Evolutionary conservation across 2,329 filamentous ascomycete genomes (phyloP).

Genomic region (Domatiomyces catenatus): DNA sequence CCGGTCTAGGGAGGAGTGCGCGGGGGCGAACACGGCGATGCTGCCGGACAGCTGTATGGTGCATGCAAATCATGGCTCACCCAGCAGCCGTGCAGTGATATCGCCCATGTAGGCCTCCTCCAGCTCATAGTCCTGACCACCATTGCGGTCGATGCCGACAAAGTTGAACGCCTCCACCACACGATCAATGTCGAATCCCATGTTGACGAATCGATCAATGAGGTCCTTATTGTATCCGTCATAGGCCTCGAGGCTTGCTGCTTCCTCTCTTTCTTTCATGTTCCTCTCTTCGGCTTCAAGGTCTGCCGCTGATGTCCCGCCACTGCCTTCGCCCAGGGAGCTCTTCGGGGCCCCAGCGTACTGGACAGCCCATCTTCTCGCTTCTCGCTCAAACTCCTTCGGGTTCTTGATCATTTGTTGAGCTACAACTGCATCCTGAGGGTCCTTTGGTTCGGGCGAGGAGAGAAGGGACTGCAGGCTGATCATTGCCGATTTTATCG

Average conservation of each 20-base stretch:
- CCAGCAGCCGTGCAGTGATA: slow-evolving; percentile 69
- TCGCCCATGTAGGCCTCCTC: slow-evolving; percentile 84
- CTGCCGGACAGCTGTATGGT: not conserved
- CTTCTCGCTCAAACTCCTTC: slow-evolving; percentile 62
- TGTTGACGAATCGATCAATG: slow-evolving; percentile 67
- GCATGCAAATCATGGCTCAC: slow-evolving; percentile 43
- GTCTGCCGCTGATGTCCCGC: slow-evolving; percentile 37
- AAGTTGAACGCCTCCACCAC: slow-evolving; percentile 73
- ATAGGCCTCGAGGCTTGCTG: slow-evolving; percentile 47
- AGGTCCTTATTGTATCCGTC: slow-evolving; percentile 74
- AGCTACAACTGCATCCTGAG: slow-evolving; percentile 90
- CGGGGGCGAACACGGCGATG: not conserved
- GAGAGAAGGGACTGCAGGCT: slow-evolving; percentile 87
- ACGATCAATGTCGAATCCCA: slow-evolving; percentile 82
- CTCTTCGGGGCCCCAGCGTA: slow-evolving; percentile 60
- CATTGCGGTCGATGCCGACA: slow-evolving; percentile 64
- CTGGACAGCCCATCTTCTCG: slow-evolving; percentile 77
- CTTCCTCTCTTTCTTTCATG: slow-evolving; percentile 31
- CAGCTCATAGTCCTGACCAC: slow-evolving; percentile 67
- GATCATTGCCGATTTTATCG: slow-evolving; percentile 86
- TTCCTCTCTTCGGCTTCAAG: slow-evolving; percentile 40
- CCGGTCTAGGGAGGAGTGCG: not conserved
- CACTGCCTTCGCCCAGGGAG: slow-evolving; percentile 38
- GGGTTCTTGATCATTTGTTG: slow-evolving; percentile 71
- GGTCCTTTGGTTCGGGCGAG: slow-evolving; percentile 87